These are phyloP conservation scores for Bacidia gigantensis DNA, from an alignment of 495 filamentous ascomycete species.

Conservation along the genomic window DNA sequence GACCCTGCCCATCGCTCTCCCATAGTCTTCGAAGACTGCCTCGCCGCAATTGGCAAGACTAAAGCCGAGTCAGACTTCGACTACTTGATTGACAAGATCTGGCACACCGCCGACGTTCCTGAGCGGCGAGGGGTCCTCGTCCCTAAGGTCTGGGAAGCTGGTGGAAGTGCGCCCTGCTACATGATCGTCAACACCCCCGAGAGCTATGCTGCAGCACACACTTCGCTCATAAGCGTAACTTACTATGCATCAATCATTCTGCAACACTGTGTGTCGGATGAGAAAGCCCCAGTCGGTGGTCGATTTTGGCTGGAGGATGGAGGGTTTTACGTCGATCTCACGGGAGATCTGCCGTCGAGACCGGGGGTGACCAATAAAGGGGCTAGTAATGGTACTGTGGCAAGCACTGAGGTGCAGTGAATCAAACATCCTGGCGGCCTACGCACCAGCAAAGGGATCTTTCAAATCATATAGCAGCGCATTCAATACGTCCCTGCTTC, in stretches of 20 bases:
- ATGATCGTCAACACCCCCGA: neutral
- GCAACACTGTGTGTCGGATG: neutral
- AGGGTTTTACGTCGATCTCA: conserved; percentile 2
- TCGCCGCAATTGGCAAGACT: neutral
- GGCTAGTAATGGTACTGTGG: neutral
- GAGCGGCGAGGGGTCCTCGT: neutral
- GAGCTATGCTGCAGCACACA: neutral
- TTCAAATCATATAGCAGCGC: too few species aligned
- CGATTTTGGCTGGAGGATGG: neutral
- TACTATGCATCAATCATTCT: neutral
- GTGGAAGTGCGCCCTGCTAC: neutral
- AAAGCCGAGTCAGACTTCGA: neutral
- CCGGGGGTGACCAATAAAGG: neutral
- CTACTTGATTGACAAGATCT: neutral
- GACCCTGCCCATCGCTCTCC: neutral
- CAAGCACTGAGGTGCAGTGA: neutral
- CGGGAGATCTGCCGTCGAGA: neutral
- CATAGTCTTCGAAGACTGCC: neutral
- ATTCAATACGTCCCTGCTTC: too few species aligned
- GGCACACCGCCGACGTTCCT: neutral
- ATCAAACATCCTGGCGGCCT: too few species aligned
- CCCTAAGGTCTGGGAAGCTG: neutral
- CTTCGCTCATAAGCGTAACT: neutral
- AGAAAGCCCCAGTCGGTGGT: neutral
- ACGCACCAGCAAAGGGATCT: too few species aligned